A percentile compares a stretch with the other conserved stretches of the same genome.
These are phyloP conservation scores for Phytophthora multivora DNA, from an alignment of 352 stramenopile genomes.

Conservation along the genomic window DNA sequence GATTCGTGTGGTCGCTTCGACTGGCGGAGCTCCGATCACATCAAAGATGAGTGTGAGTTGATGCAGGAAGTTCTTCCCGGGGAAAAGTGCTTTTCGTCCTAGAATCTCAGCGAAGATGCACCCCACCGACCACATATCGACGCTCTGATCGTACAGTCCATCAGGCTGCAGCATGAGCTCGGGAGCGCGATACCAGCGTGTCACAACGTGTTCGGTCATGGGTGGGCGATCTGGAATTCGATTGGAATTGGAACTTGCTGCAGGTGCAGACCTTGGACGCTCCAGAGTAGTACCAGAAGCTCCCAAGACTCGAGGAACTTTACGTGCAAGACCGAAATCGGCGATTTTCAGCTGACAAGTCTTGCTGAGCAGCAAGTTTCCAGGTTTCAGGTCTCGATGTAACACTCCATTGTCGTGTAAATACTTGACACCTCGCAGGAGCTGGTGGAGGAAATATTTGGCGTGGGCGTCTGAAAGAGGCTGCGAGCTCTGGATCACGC, in stretches of 20 bases:
- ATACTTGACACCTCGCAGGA: conserved; percentile 86
- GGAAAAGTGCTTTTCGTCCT: conserved; percentile 73
- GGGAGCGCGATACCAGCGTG: conserved; percentile 90
- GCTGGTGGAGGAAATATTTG: conserved; percentile 93
- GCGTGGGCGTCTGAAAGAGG: conserved; percentile 71
- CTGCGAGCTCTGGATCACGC: conserved; percentile 86
- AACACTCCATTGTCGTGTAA: conserved; percentile 79
- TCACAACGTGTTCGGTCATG: conserved; percentile 89
- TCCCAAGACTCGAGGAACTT: conserved; percentile 38
- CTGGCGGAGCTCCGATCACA: conserved; percentile 64
- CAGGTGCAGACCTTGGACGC: conserved; percentile 56
- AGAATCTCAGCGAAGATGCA: conserved; percentile 87
- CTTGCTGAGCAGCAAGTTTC: conserved; percentile 81
- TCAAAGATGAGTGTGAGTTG: conserved; percentile 84
- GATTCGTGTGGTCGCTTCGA: conserved; percentile 50
- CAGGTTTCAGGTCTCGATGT: conserved; percentile 84
- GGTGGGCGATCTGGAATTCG: conserved; percentile 36
- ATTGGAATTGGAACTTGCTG: conserved; percentile 19
- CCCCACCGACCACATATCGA: conserved; percentile 93
- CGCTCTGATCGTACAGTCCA: conserved; percentile 82
- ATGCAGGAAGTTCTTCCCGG: conserved; percentile 82
- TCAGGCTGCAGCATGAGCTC: conserved; percentile 92
- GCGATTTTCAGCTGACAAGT: conserved; percentile 83
- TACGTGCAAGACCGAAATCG: conserved; percentile 77
- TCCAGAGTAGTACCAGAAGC: conserved; percentile 17